These are phyloP conservation scores for Brettanomyces anomalus DNA, from an alignment of 805 yeast genomes.

Conservation along the genomic window DNA sequence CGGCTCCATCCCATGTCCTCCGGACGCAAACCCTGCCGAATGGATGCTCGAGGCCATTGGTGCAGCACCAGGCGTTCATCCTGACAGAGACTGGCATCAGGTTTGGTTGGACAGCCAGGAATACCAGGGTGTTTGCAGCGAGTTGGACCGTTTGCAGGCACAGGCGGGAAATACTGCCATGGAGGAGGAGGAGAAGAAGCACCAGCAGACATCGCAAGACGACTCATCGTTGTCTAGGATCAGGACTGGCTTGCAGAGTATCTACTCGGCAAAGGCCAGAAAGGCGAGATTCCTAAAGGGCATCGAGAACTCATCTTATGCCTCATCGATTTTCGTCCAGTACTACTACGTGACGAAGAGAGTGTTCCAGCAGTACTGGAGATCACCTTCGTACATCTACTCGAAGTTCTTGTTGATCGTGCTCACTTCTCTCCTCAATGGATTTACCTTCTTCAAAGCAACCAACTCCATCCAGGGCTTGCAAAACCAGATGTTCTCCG, in stretches of 20 bases:
- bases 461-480: slow-evolving; percentile 49
- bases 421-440: slow-evolving; percentile 49
- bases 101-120: slow-evolving; percentile 68
- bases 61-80: slow-evolving; percentile 68
- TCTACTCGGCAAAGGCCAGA: too few species aligned
- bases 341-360: slow-evolving; percentile 34
- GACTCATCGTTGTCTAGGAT: too few species aligned
- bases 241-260: too few species aligned
- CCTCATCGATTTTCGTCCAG: slow-evolving; percentile 33
- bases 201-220: too few species aligned
- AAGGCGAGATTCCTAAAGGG: slow-evolving; percentile 12
- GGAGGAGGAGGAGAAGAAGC: too few species aligned
- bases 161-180: too few species aligned
- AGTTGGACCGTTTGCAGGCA: slow-evolving; percentile 36
- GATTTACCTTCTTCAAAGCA: slow-evolving; percentile 60
- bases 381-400: slow-evolving; percentile 50
- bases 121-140: slow-evolving; percentile 42
- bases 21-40: slow-evolving; percentile 69
- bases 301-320: slow-evolving; percentile 40
- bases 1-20: slow-evolving; percentile 59
- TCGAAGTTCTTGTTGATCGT: slow-evolving; percentile 44
- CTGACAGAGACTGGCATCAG: slow-evolving; percentile 55
- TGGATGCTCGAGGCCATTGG: slow-evolving; percentile 84
- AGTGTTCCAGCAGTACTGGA: slow-evolving; percentile 49
- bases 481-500: slow-evolving; percentile 71